These are phyloP conservation scores for Diaporthe sp. DNA, from an alignment of 2,329 filamentous ascomycete genomes.

Conservation along the genomic window DNA sequence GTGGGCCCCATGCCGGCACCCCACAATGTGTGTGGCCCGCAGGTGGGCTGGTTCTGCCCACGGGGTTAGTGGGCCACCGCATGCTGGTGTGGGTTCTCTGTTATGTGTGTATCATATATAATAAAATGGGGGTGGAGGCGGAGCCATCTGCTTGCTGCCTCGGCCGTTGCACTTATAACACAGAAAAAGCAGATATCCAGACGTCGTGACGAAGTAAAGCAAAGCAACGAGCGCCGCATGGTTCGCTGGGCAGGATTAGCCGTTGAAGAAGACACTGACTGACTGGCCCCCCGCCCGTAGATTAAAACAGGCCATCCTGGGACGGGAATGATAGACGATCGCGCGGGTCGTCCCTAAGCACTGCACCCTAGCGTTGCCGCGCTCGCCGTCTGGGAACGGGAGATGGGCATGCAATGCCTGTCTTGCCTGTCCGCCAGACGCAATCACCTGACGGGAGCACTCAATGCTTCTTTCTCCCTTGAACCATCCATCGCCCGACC, in stretches of 20 bases:
- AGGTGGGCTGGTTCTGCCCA: slow-evolving; percentile 22
- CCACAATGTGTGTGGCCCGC: slow-evolving; percentile 23
- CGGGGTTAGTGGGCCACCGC: slow-evolving; percentile 22
- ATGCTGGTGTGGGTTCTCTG: slow-evolving; percentile 7
- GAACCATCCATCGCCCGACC: neutral
- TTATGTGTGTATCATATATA: slow-evolving; percentile 6
- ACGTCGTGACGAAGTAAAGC: neutral
- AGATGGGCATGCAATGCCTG: slow-evolving; percentile 27
- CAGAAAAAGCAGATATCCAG: neutral
- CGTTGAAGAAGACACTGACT: slow-evolving; percentile 27
- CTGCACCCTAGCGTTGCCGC: slow-evolving; percentile 33
- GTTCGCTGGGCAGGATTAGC: slow-evolving; percentile 36
- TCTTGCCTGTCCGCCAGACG: neutral
- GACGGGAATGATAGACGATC: slow-evolving; percentile 36
- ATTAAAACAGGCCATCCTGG: slow-evolving; percentile 37
- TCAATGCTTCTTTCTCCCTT: slow-evolving; percentile 15
- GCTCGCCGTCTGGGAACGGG: slow-evolving; percentile 24
- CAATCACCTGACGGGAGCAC: slow-evolving; percentile 14
- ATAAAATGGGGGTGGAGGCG: neutral
- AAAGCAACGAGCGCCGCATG: neutral
- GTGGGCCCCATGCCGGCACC: neutral
- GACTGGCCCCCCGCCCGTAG: neutral
- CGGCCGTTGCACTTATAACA: slow-evolving; percentile 23
- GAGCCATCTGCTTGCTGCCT: neutral
- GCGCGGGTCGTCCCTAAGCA: slow-evolving; percentile 29